phyloP scores from a whole-genome alignment of 768 basidiomycete species.

The Auriscalpium vulgare region DNA sequence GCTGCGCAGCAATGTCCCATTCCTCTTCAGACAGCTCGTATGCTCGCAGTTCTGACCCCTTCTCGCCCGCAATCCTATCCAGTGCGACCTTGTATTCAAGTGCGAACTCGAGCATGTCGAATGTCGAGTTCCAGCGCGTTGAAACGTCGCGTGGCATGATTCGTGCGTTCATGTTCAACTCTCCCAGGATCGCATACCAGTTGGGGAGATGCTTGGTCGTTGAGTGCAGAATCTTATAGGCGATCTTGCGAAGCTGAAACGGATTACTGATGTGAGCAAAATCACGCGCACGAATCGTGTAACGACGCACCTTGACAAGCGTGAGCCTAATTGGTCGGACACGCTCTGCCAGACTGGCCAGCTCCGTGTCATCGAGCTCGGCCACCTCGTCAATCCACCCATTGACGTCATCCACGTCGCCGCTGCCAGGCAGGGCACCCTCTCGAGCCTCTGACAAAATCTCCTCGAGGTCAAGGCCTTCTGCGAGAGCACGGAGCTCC shows the following conservation, averaged over 20 bases:
- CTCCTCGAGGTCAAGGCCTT: not conserved
- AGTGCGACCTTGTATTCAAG: constrained; percentile 21
- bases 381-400: constrained; percentile 22
- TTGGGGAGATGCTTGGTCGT: constrained; percentile 23
- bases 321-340: constrained; percentile 19
- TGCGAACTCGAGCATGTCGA: constrained; percentile 29
- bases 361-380: constrained; percentile 9
- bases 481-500: not conserved
- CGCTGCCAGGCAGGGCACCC: not conserved
- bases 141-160: constrained; percentile 31
- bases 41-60: not conserved
- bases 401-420: constrained; percentile 10
- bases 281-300: no score
- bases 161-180: constrained; percentile 5
- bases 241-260: constrained; percentile 3
- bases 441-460: not conserved
- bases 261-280: no score
- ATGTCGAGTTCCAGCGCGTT: constrained; percentile 33
- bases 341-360: constrained; percentile 10
- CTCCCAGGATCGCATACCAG: constrained; percentile 19
- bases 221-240: constrained; percentile 19
- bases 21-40: not conserved
- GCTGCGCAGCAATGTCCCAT: not conserved
- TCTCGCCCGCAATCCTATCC: constrained; percentile 1
- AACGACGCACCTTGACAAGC: constrained; percentile 24